Evolutionary conservation across 768 basidiomycete genomes (phyloP).

Genomic region (Tulasnella sp.): DNA sequence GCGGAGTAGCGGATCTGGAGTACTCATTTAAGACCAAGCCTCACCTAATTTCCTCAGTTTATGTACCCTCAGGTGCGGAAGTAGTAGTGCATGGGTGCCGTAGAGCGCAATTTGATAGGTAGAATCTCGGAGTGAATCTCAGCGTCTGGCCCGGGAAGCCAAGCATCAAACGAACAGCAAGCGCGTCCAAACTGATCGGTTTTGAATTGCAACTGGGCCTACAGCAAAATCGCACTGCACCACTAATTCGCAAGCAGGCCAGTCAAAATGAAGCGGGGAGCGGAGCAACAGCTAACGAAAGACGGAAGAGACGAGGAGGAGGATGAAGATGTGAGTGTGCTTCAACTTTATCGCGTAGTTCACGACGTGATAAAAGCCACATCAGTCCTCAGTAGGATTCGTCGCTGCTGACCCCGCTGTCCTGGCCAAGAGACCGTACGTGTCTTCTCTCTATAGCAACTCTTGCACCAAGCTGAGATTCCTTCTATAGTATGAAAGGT

Average conservation of each 20-base stretch:
- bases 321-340: conserved; percentile 8
- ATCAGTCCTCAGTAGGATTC: neutral
- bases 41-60: no score
- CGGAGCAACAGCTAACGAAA: conserved; percentile 10
- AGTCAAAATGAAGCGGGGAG: conserved; percentile 7
- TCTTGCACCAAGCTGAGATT: neutral
- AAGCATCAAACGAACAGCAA: no score
- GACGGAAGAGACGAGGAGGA: conserved; percentile 13
- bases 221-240: neutral
- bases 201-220: conserved; percentile 4
- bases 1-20: no score
- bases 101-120: no score
- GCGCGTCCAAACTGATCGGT: no score
- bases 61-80: no score
- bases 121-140: neutral
- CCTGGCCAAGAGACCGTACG: conserved; percentile 12
- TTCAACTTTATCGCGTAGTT: neutral
- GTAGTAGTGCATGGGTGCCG: no score
- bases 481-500: conserved; percentile 14
- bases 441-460: neutral
- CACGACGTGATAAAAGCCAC: neutral
- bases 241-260: neutral
- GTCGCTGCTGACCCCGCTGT: no score
- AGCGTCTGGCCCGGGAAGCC: conserved; percentile 4
- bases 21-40: no score